Base-by-base conservation (phyloP, 2,329 filamentous ascomycete genomes). In the Blastomyces percursus region DNA sequence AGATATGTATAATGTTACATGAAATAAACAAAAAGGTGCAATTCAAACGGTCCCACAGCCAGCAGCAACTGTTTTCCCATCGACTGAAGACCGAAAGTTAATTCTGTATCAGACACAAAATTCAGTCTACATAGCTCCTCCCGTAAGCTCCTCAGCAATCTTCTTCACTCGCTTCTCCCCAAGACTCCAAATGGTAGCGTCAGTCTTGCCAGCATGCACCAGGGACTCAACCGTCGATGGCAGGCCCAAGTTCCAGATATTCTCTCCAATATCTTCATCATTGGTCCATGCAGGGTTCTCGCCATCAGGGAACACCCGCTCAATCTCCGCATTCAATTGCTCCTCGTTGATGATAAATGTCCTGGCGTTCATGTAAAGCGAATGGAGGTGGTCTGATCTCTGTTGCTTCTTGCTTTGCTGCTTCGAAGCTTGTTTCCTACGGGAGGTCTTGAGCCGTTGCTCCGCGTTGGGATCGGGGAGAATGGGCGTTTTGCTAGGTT, bases 301-400 rank as follows among this genome's bases (percentile, higher is more conserved):
- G 65, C 84, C 81, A 32, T 86, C 84, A 19, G 84, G 82, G 76
- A 96, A 99, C n/a, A 87, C 81, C 66, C 81, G 77, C 27, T 95
- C 88, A 62, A 96, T 86, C 67, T 86, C 83, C 19, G 80, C 79
- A 68, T 89, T 83, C 42, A 99, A 82, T 73, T 96, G 87, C 59
- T 82, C 78, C 73, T 96, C 91, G 30, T 83, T 86, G 21, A 91
- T 86, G 72, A 99, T 96, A 77, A 97, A 99, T 48, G 84, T 80
- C 32, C 88, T 84, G 5, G 94, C 91, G 69, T 91, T 89, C 78
- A 94, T 89, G 77, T 99, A 99, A 14, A 99, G 82, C 63, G 90
- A 86, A 76, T 96, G 90, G 38, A 99, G 77, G 19, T 87, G 83
- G 67, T 93, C 85, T 64, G 84, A 81, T 59, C 88, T 84, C 61